phyloP scores from a whole-genome alignment of 1,139 yeast genomes.

The Hyphopichia buzzinii region DNA sequence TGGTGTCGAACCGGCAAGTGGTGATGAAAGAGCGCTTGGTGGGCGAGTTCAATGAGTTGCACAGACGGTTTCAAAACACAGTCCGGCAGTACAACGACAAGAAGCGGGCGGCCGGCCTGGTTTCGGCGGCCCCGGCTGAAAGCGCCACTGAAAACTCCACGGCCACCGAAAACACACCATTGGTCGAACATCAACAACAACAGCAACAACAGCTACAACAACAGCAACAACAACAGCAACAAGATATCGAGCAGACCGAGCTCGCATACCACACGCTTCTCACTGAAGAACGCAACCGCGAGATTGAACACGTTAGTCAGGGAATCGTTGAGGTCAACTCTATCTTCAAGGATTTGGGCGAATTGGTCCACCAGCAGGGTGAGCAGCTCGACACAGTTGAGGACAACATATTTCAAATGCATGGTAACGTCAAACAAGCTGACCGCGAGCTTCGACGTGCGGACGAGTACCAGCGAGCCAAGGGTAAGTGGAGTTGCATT shows the following conservation, averaged over 20 bases:
- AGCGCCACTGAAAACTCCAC: no score
- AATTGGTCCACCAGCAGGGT: slow-evolving; percentile 80
- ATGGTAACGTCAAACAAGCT: slow-evolving; percentile 70
- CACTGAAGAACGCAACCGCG: slow-evolving; percentile 71
- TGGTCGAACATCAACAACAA: slow-evolving; percentile 18
- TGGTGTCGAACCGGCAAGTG: slow-evolving; percentile 35
- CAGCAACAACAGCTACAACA: slow-evolving; percentile 29
- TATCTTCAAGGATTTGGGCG: slow-evolving; percentile 77
- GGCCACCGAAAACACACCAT: slow-evolving; percentile 27
- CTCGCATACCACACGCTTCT: slow-evolving; percentile 70
- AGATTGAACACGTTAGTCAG: slow-evolving; percentile 67
- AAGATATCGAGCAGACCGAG: slow-evolving; percentile 54
- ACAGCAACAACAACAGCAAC: slow-evolving; percentile 35
- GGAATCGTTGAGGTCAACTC: slow-evolving; percentile 84
- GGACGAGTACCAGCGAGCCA: slow-evolving; percentile 65
- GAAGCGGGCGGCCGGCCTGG: slow-evolving; percentile 26
- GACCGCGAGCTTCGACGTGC: slow-evolving; percentile 69
- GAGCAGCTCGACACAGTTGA: slow-evolving; percentile 80
- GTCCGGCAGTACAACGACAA: slow-evolving; percentile 31
- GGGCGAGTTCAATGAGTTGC: slow-evolving; percentile 37
- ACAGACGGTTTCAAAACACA: slow-evolving; percentile 32
- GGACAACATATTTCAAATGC: slow-evolving; percentile 65
- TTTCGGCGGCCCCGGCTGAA: slow-evolving; percentile 7
- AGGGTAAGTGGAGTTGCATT: slow-evolving; percentile 74
- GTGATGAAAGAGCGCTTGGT: slow-evolving; percentile 41